Evolutionary conservation across 2,329 filamentous ascomycete species (phyloP), one percentile per base, ranked within the genome.

Genomic region (Bipolaris zeicola): DNA sequence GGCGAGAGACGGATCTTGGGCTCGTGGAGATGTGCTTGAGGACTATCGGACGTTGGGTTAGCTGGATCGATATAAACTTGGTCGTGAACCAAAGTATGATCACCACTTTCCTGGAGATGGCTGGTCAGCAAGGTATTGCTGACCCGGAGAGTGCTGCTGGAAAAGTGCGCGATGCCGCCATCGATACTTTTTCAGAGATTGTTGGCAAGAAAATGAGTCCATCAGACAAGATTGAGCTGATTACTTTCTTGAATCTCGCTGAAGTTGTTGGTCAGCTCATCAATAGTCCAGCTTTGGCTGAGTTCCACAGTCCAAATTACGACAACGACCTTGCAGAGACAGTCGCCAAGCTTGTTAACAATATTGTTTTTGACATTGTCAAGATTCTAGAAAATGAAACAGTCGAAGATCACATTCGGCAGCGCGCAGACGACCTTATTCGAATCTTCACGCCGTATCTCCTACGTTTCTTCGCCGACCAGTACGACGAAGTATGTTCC

Each of bases 171-270:
- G 90, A 96, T 78, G 90, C 92, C 16, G 94, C 95, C 50, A 92
- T 98, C 67, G 92, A 97, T 70, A 92, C 95, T 26, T 89, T 99
- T 72, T 96, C 92, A 5, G 94, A 99, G 78, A 96, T 96, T 65
- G 91, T 96, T 55, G 90, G 89, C 75, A 99, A 99, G 83, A 98
- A 98, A 82, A 99, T 99, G 95, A 92, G 91, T 69, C 84, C 92
- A 1, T 82, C 86, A 36, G 94, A 98, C 80, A 99, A 99, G 83
- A 89, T 96, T 68, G 89, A 96, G 69, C 88, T 99, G 82, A 96
- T 99, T 65, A 81, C 87, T 22, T 96, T 96, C 76, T 84, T 99
- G 63, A 96, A 95, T 74, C 83, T 99, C 37, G 87, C 88, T 60
- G 87, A 89, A 48, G 92, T 99, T 65, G 88, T 98, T 50, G 85